Evolutionary conservation across 352 stramenopile genomes (phyloP), one percentile per base, ranked within the genome.

Genomic region (Pythium biforme): DNA sequence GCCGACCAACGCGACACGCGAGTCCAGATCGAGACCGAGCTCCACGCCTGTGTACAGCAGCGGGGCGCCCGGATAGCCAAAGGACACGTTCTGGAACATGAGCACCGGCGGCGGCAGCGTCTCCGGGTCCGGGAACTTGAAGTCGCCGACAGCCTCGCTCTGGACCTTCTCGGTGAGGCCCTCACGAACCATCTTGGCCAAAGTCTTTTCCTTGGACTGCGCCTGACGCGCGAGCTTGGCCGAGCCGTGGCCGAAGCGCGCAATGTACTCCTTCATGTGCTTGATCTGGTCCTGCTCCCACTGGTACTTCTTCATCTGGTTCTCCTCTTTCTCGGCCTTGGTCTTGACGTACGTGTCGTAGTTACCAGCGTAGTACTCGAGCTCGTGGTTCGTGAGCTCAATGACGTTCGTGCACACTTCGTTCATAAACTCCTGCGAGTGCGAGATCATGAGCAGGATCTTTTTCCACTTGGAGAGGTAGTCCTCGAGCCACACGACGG

Each of bases 221-320:
- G 96, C 96, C 73, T 99, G 97, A 66, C 97, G 97, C 15, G 96
- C 96, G 69, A 99, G 91, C 80, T 99, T 99, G 49, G 93, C 92
- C 20, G 84, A 98, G 69, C 97, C 97, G 85, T 99, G 97, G 70
- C 97, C 97, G 71, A 99, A 99, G n/a, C 88, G 83, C 29, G 96
- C 97, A 79, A 99, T 98, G 81, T 99, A 99, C 69, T 99, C 95
- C 81, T 99, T 99, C 96, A 98, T 99, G 79, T 95, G 88, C 80
- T 98, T 98, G 69, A 99, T 98, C 77, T 98, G 93, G 23, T 97
- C 88, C 75, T 99, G 96, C 68, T 99, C 96, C 95, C 95, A 99
- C 65, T 96, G 89, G 79, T 98, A 99, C 64, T 93, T 88, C 73
- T 99, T 98, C 92, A 98, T 97, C 80, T 99, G 96, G 82, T 99